Base-by-base conservation (phyloP, 257 asterid species). In the Striga asiatica region DNA sequence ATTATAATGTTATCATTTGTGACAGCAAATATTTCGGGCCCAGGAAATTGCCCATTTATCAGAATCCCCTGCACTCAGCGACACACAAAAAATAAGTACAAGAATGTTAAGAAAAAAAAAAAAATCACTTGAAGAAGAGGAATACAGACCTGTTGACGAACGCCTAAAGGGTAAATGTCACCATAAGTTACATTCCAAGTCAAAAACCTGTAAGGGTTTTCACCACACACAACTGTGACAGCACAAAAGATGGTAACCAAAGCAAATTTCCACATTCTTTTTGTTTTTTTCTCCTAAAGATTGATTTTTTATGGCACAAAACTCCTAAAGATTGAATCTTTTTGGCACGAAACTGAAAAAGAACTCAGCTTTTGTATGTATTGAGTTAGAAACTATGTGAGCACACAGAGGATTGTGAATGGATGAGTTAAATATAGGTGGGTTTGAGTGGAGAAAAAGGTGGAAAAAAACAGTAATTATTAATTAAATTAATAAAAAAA, bases 31-130 rank as follows among this genome's bases (percentile, higher is more conserved):
- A 88, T 66, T 4, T 76, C 76, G 3, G 97, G 97, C 14, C 97
- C 95, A 0, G 95, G 97, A 73, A 88, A 88, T 54, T 79, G 81
- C 0, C 85, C 94, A 60, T 88, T 87, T 31, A 87, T 78, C 25
- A 87, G 64, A 50, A 87, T 81, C 35, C 83, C 96, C 93, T 87
- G 76, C 57, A 57, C 0, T 11, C 29, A 11, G 11, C 93, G 83
- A 75, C 57, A 57, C 0, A 8, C 29, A 11, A 13, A 0, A 1
- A 47, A n/a, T 24, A 37, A 4, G 18, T 12, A 45, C 11, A 12
- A 8, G 9, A 35, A 12, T n/a, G n/a, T n/a, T n/a, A 46, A 11
- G 2, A 8, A 28, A 9, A 7, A 11, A 8, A 14, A n/a, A 2
- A 14, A 10, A 35, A 7, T 35, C 12, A 38, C 2, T 11, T 8